Percentiles rank a stretch among this genome's conserved stretches.
phyloP scores from a whole-genome alignment of 768 basidiomycete species.

The Nidularia sp. region DNA sequence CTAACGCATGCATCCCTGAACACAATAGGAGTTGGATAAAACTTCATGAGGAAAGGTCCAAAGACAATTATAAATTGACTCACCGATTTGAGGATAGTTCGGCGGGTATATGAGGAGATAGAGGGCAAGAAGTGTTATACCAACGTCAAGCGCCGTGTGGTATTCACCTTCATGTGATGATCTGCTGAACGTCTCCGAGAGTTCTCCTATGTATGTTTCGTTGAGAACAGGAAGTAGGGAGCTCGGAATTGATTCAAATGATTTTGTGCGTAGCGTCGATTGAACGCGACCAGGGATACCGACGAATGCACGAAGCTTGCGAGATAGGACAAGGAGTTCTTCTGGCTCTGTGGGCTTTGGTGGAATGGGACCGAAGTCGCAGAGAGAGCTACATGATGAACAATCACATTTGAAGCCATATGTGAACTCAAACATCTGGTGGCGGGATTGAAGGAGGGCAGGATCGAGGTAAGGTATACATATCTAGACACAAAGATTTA shows the following conservation, averaged over 20 bases:
- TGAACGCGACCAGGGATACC: slow-evolving; percentile 21
- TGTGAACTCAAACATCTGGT: slow-evolving; percentile 51
- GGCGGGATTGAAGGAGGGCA: slow-evolving; percentile 59
- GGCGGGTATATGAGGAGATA: slow-evolving; percentile 70
- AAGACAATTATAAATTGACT: slow-evolving; percentile 11
- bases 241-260: slow-evolving; percentile 32
- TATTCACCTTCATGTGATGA: slow-evolving; percentile 67
- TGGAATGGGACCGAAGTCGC: slow-evolving; percentile 29
- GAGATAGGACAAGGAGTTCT: slow-evolving; percentile 23
- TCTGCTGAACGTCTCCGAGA: slow-evolving; percentile 64
- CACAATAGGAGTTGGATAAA: neutral
- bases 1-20: slow-evolving; percentile 70
- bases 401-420: slow-evolving; percentile 72
- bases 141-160: slow-evolving; percentile 45
- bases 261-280: slow-evolving; percentile 20
- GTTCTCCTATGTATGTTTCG: slow-evolving; percentile 50
- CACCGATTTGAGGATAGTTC: slow-evolving; percentile 83
- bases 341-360: slow-evolving; percentile 28
- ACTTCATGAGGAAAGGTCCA: too few relatives aligned
- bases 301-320: slow-evolving; percentile 31
- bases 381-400: slow-evolving; percentile 46
- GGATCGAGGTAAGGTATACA: slow-evolving; percentile 78
- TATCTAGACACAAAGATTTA: slow-evolving; percentile 37
- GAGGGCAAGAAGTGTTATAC: slow-evolving; percentile 56
- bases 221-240: slow-evolving; percentile 41